These are phyloP conservation scores for Geranium incanum DNA, from an alignment of 441 rosid genomes.

Conservation along the genomic window DNA sequence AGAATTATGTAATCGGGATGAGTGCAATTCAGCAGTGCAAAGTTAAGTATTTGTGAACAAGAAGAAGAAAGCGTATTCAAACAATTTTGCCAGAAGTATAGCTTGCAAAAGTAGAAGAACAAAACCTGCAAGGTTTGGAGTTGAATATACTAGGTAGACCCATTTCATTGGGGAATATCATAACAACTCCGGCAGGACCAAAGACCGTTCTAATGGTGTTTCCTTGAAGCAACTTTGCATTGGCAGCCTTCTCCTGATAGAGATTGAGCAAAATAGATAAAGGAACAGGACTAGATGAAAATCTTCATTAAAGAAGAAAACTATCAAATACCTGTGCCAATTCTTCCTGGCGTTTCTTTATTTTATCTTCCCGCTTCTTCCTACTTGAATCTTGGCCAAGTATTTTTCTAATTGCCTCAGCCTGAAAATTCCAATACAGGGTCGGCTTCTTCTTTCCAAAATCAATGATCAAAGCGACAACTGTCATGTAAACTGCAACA, in stretches of 20 bases:
- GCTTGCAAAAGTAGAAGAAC: not conserved
- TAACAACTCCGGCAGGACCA: conserved; percentile 61
- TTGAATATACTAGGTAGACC: conserved; percentile 70
- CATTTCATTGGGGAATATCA: conserved; percentile 63
- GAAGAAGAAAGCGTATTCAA: not conserved
- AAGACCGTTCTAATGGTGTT: conserved; percentile 53
- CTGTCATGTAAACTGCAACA: conserved; percentile 10
- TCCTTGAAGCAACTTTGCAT: conserved; percentile 38
- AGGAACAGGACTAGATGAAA: conserved; percentile 8
- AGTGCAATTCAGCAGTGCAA: too few relatives aligned
- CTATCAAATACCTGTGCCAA: conserved; percentile 56
- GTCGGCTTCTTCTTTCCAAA: conserved; percentile 10
- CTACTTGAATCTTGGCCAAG: conserved; percentile 89
- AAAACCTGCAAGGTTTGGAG: conserved; percentile 48
- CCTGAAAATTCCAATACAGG: conserved; percentile 33
- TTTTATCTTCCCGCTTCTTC: conserved; percentile 83
- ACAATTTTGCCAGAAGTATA: not conserved
- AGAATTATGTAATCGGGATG: too few relatives aligned
- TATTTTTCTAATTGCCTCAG: conserved; percentile 82
- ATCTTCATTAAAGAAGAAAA: not conserved
- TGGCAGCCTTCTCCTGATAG: conserved; percentile 69
- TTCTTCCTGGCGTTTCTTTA: conserved; percentile 69
- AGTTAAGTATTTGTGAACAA: too few relatives aligned
- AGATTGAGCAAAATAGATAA: not conserved
- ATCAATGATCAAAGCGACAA: not conserved